Conservation (phyloP, 2,329 filamentous ascomycete species). For the Aspergillus fructus region DNA sequence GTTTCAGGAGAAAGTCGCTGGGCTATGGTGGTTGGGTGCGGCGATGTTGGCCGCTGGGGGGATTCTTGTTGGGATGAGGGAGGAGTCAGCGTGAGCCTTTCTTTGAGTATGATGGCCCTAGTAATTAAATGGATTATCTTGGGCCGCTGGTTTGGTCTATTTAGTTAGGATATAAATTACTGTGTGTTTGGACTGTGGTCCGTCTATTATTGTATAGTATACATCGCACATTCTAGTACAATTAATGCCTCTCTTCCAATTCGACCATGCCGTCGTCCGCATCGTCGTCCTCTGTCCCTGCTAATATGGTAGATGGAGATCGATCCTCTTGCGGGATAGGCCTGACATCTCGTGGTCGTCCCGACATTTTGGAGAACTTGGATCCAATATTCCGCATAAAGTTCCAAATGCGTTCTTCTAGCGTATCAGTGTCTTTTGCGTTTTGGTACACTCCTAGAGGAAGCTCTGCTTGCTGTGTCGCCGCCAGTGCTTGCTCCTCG, state of each 20-base stretch:
- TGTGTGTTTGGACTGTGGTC: not conserved
- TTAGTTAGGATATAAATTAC: not conserved
- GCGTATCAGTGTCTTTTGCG: slow-evolving; percentile 20
- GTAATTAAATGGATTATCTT: not conserved
- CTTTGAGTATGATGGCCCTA: not conserved
- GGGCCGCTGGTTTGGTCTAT: not conserved
- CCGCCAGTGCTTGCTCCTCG: slow-evolving; percentile 62
- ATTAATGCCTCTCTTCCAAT: slow-evolving; percentile 39
- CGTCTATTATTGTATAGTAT: slow-evolving; percentile 1
- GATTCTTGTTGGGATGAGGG: slow-evolving; percentile 62
- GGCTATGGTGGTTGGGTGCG: slow-evolving; percentile 63
- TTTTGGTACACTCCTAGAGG: slow-evolving; percentile 24
- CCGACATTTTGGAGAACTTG: slow-evolving; percentile 18
- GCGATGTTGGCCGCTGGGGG: slow-evolving; percentile 60
- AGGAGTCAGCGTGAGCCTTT: slow-evolving; percentile 24
- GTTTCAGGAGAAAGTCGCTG: slow-evolving; percentile 57
- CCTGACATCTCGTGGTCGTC: slow-evolving; percentile 17
- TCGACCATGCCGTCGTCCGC: slow-evolving; percentile 14
- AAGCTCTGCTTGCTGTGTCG: slow-evolving; percentile 28
- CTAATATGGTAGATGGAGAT: slow-evolving; percentile 10
- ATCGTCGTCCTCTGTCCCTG: slow-evolving; percentile 35
- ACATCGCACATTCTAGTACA: not conserved
- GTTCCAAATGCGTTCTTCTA: slow-evolving; percentile 40
- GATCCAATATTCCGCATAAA: slow-evolving; percentile 34
- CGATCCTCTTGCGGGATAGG: slow-evolving; percentile 15